phyloP scores from a whole-genome alignment of 495 filamentous ascomycete genomes.

The Neurospora sp. region DNA sequence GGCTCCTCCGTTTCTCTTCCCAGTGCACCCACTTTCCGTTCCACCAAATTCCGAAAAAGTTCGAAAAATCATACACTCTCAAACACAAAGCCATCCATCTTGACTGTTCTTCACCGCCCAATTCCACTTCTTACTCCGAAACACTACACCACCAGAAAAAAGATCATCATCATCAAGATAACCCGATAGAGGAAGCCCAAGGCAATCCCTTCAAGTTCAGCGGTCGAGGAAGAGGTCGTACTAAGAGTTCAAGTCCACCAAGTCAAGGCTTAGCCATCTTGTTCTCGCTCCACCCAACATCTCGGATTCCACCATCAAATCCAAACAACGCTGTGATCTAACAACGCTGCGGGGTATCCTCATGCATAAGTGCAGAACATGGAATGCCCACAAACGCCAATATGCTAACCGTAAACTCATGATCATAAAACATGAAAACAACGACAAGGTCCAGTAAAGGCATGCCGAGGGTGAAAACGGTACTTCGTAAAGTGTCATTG shows the following conservation, averaged over 20 bases:
- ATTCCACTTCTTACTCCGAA: background rate
- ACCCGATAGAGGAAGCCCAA: background rate
- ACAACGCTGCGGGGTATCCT: background rate
- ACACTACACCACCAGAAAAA: background rate
- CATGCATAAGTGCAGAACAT: background rate
- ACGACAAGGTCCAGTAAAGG: background rate
- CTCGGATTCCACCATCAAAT: background rate
- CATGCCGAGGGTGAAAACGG: background rate
- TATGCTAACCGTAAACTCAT: background rate
- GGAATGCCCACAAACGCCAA: background rate
- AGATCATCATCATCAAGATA: background rate
- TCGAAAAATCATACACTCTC: background rate
- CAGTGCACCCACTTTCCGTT: background rate
- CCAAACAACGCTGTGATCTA: background rate
- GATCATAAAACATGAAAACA: background rate
- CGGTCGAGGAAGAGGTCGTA: background rate
- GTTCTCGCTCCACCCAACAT: background rate
- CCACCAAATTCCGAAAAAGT: background rate
- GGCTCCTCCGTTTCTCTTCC: background rate
- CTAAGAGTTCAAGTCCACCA: background rate
- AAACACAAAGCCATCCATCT: background rate
- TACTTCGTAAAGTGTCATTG: background rate
- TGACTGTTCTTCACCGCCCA: background rate
- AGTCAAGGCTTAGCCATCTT: background rate
- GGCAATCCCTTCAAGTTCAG: background rate